Conservation (phyloP, 1,284 basidiomycete genomes). For the Tylopilus orsonianus region DNA sequence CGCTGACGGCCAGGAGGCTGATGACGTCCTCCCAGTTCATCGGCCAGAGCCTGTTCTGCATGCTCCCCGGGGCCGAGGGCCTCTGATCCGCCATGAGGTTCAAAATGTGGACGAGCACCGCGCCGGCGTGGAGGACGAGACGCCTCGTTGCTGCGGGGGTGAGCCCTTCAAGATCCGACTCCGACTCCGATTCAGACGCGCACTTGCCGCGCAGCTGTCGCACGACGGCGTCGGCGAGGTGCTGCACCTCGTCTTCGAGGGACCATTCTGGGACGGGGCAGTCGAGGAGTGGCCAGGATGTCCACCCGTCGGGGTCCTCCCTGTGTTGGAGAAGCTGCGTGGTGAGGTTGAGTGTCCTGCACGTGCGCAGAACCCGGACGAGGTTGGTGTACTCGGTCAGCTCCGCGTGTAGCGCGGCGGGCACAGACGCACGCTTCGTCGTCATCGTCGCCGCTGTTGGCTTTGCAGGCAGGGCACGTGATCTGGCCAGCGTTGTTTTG, state of each 20-base stretch:
- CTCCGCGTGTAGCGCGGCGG: constrained; percentile 25
- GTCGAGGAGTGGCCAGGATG: constrained; percentile 33
- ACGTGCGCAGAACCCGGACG: constrained; percentile 27
- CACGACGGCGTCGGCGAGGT: constrained; percentile 17
- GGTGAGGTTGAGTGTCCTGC: constrained; percentile 29
- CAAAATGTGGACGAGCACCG: constrained; percentile 23
- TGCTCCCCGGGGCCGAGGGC: constrained; percentile 31
- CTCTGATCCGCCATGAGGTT: constrained; percentile 29
- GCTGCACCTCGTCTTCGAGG: constrained; percentile 26
- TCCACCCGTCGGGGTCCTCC: constrained; percentile 22
- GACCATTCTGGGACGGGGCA: constrained; percentile 33
- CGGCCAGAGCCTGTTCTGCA: constrained; percentile 33
- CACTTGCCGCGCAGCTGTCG: background rate
- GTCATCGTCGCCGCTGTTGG: background rate
- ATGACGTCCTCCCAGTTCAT: constrained; percentile 36
- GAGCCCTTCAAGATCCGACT: constrained; percentile 17
- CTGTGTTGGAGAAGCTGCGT: constrained; percentile 27
- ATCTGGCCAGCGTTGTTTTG: constrained; percentile 13
- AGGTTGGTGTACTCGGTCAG: constrained; percentile 28
- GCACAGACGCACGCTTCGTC: constrained; percentile 16
- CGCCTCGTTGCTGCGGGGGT: constrained; percentile 7
- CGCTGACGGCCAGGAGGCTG: constrained; percentile 21
- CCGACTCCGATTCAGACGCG: background rate
- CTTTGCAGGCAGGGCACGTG: background rate
- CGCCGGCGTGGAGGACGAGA: constrained; percentile 17